Evolutionary conservation across 306 rosid species (phyloP).

Genomic region (Prosopis cineraria): DNA sequence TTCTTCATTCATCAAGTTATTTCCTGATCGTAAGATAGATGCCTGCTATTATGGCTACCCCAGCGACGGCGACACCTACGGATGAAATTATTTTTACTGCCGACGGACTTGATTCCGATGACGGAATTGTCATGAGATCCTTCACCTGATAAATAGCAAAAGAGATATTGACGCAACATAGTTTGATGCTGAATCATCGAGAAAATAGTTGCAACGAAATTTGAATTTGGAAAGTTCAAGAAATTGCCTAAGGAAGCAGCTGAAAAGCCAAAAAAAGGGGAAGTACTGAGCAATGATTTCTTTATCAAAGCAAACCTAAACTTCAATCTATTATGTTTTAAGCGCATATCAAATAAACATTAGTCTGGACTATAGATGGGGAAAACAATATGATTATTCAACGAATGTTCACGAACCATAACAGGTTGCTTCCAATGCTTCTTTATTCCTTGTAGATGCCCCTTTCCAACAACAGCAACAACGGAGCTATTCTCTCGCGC

Average conservation of each 20-base stretch:
- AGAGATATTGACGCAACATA: conserved; percentile 15
- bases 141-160: conserved; percentile 50
- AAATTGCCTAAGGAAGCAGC: conserved; percentile 3
- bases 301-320: not conserved
- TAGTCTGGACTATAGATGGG: not conserved
- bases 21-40: conserved; percentile 71
- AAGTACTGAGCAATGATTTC: not conserved
- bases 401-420: conserved; percentile 52
- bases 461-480: conserved; percentile 98
- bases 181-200: not conserved
- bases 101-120: conserved; percentile 45
- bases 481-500: conserved; percentile 81
- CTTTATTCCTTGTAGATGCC: conserved; percentile 89
- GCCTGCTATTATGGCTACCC: conserved; percentile 78
- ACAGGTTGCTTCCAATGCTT: conserved; percentile 93
- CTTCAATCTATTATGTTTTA: conserved; percentile 14
- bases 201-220: not conserved
- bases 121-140: conserved; percentile 73
- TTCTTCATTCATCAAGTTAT: conserved; percentile 32
- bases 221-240: not conserved
- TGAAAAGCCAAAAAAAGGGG: too few relatives aligned
- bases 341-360: not conserved
- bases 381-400: not conserved
- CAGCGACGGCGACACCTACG: conserved; percentile 65
- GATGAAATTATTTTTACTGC: conserved; percentile 50